Evolutionary conservation across 1,139 yeast species (phyloP), one percentile per base, ranked within the genome.

Genomic region (Blastobotrys indianensis): DNA sequence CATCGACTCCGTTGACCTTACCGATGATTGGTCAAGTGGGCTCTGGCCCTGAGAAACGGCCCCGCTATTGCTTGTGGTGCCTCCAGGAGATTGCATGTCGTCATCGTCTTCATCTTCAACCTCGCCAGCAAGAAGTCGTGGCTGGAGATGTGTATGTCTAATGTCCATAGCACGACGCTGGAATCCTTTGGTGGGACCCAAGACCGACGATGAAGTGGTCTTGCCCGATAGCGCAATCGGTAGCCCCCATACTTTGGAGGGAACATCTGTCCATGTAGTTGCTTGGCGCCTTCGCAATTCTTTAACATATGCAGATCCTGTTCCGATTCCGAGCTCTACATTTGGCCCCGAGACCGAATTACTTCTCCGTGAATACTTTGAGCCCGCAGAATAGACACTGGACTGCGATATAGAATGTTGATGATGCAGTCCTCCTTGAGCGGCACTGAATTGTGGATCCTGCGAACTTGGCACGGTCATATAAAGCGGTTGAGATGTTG

Each of bases 61-160:
- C 33, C 15, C 34, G 20, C 20, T 29, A n/a, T 39, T 32, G 7
- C 17, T 40, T 32, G 28, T 20, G 25, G 25, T 20, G 25, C 25
- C 25, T 16, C 41, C 41, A 8, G 48, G 46, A 2, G 45, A 31
- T 11, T 43, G 28, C 33, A 34, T 41, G 40, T 48, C 51, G 17
- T 55, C 60, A 17, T 56, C 64, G 49, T 79, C 85, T 34, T 73
- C 77, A 49, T 83, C 88, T 51, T 82, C 92, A 29, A 84, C 81
- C 62, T 85, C 94, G 11, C 84, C 79, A 1, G 92, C 92, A 50
- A 85, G 68, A 61, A 84, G 71, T 47, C 88, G 73, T n/a, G 85
- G 86, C 45, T 79, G 77, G 54, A 83, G 70, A 59, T 79, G 86
- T 3, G 90, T 85, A 60, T 84, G 92, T 52, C 82, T 79, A 58